Conservation (phyloP, 1,139 yeast genomes). For the Taiozyma sp. region DNA sequence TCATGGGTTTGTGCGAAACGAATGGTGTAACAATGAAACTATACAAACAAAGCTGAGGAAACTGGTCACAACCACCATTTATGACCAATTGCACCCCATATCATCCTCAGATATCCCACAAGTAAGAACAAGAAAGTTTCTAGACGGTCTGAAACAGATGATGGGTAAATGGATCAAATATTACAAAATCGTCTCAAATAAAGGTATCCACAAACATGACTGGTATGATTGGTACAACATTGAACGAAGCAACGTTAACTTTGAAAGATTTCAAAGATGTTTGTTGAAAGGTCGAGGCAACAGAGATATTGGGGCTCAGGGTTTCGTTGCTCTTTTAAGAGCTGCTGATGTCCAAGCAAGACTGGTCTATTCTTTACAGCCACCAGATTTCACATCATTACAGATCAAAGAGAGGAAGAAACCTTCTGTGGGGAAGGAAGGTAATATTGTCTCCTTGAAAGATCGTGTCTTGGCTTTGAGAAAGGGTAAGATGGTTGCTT, state of each 20-base stretch:
- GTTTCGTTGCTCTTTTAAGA: constrained; percentile 72
- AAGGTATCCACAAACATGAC: constrained; percentile 41
- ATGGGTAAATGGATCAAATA: constrained; percentile 56
- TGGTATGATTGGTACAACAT: constrained; percentile 51
- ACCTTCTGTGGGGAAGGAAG: background rate
- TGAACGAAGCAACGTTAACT: constrained; percentile 26
- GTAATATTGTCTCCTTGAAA: constrained; percentile 4
- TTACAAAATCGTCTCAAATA: constrained; percentile 44
- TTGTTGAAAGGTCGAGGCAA: constrained; percentile 55
- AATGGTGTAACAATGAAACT: constrained; percentile 60
- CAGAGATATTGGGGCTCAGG: constrained; percentile 79
- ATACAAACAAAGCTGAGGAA: constrained; percentile 36
- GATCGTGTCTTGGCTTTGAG: constrained; percentile 15
- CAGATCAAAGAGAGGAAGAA: constrained; percentile 9
- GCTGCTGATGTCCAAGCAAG: constrained; percentile 70
- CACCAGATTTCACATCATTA: constrained; percentile 67
- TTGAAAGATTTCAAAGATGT: constrained; percentile 35
- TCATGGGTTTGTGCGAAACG: constrained; percentile 63
- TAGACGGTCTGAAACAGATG: constrained; percentile 67
- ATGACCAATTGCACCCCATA: constrained; percentile 43
- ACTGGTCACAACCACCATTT: constrained; percentile 42
- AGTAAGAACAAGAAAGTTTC: constrained; percentile 57
- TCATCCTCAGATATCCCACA: constrained; percentile 29
- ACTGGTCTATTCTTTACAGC: constrained; percentile 76
- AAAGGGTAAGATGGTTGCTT: constrained; percentile 9